Evolutionary conservation across 306 rosid genomes (phyloP).

Genomic region (Trifolium pratense): DNA sequence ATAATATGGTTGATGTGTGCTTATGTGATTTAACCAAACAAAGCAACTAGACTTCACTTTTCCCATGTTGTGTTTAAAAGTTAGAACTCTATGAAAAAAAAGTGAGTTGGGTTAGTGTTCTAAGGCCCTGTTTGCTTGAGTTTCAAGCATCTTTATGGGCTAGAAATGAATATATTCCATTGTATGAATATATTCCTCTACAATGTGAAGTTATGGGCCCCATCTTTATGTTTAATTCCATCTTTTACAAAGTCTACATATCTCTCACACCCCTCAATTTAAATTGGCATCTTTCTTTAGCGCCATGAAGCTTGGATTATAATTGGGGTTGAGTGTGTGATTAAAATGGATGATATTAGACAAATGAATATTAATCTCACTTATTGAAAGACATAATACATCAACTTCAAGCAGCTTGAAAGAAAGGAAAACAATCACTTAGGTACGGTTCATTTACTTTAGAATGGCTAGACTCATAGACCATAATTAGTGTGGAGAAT

Average conservation of each 20-base stretch:
- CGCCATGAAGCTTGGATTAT: slow-evolving; percentile 3
- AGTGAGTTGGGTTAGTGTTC: slow-evolving; percentile 63
- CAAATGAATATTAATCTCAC: not conserved
- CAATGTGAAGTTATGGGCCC: slow-evolving; percentile 69
- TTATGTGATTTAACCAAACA: slow-evolving; percentile 67
- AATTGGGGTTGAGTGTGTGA: not conserved
- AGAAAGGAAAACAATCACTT: not conserved
- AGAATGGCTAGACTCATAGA: too few relatives aligned
- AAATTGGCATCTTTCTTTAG: slow-evolving; percentile 18
- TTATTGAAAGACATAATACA: not conserved
- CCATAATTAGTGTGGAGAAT: too few relatives aligned
- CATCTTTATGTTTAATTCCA: slow-evolving; percentile 53
- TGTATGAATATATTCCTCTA: slow-evolving; percentile 83
- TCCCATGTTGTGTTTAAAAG: slow-evolving; percentile 51
- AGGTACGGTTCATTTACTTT: not conserved
- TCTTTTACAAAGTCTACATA: slow-evolving; percentile 37
- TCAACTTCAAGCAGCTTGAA: not conserved
- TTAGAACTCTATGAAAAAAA: slow-evolving; percentile 49
- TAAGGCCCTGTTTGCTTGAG: slow-evolving; percentile 93
- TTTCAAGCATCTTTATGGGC: slow-evolving; percentile 89
- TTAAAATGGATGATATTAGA: not conserved
- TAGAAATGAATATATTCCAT: slow-evolving; percentile 72
- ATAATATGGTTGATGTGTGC: slow-evolving; percentile 34
- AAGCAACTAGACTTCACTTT: slow-evolving; percentile 64
- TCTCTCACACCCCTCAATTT: slow-evolving; percentile 4